phyloP scores from a whole-genome alignment of 176 grass and related monocot genomes.

The Triticum dicoccoides region DNA sequence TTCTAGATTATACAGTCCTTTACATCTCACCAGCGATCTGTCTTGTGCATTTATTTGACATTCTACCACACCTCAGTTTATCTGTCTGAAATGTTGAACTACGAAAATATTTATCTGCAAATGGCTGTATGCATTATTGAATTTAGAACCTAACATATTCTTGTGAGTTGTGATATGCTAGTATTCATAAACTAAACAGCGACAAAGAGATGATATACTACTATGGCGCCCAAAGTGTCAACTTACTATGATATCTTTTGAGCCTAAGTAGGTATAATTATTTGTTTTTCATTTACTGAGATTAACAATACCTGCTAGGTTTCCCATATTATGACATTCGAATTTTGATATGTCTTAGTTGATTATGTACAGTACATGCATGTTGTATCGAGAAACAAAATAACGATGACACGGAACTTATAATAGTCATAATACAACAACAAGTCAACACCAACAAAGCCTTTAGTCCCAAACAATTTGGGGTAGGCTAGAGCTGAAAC shows the following conservation, averaged over 20 bases:
- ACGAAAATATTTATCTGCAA: not conserved
- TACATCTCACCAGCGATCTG: not conserved
- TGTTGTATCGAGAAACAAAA: not conserved
- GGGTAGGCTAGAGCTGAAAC: no score
- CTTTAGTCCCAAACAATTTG: no score
- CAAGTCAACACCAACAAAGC: no score
- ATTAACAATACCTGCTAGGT: not conserved
- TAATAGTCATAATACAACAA: not conserved
- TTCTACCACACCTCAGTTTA: not conserved
- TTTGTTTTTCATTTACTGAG: not conserved
- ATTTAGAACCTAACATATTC: not conserved
- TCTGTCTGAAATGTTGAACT: not conserved
- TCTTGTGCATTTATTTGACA: not conserved
- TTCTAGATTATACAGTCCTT: constrained; percentile 18
- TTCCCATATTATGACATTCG: not conserved
- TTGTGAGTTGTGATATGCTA: not conserved
- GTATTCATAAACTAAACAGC: not conserved
- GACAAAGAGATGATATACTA: not conserved
- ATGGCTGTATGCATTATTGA: constrained; percentile 5
- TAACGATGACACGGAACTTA: not conserved
- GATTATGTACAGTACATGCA: not conserved
- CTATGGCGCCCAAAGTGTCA: not conserved
- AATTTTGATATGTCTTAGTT: not conserved
- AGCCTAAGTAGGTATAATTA: not conserved
- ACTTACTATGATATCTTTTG: not conserved